Conservation (phyloP, 768 basidiomycete species). For the Russula sp. region DNA sequence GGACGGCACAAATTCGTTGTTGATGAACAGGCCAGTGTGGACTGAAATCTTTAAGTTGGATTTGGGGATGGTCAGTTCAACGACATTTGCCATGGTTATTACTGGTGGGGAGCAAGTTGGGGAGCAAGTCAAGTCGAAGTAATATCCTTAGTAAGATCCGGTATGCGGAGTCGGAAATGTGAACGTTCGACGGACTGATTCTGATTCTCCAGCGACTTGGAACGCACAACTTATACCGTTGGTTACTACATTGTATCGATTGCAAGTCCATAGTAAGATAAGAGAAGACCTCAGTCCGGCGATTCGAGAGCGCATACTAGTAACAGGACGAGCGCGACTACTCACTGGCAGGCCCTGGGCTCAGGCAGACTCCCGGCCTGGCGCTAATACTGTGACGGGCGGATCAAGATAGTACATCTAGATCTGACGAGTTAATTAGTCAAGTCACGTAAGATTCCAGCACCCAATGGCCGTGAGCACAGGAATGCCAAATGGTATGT, state of each 20-base stretch:
- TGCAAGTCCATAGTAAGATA: too few species aligned
- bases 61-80: slow-evolving; percentile 27
- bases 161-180: not conserved
- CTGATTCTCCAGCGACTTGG: too few species aligned
- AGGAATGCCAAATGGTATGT: too few species aligned
- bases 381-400: not conserved
- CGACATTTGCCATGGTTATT: slow-evolving; percentile 23
- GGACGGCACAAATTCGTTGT: slow-evolving; percentile 83
- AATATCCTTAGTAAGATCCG: not conserved
- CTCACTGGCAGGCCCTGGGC: too few species aligned
- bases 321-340: not conserved
- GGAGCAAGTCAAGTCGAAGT: not conserved
- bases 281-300: too few species aligned
- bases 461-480: not conserved
- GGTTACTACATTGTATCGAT: too few species aligned
- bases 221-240: too few species aligned
- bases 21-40: slow-evolving; percentile 85
- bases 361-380: too few species aligned
- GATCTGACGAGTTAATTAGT: not conserved
- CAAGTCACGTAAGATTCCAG: not conserved
- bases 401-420: not conserved
- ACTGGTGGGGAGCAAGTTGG: not conserved
- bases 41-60: slow-evolving; percentile 43
- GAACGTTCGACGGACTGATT: too few species aligned
- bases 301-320: too few species aligned